These are phyloP conservation scores for Calocera cornea DNA, from an alignment of 768 basidiomycete genomes.

Conservation along the genomic window DNA sequence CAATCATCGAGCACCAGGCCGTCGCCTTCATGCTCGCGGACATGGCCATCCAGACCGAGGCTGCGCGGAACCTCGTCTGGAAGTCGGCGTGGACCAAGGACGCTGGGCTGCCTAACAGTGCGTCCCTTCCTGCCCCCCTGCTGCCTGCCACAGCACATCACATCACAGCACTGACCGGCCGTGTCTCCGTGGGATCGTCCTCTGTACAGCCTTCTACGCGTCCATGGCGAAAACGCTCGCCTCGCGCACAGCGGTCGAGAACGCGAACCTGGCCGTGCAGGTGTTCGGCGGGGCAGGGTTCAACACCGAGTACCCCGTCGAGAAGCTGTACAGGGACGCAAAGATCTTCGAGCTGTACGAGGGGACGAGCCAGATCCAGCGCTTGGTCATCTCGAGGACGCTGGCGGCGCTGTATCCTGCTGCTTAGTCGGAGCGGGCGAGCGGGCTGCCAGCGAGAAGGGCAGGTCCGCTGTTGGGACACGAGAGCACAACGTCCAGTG, in stretches of 20 bases:
- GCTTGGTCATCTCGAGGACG: slow-evolving; percentile 25
- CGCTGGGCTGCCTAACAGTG: slow-evolving; percentile 23
- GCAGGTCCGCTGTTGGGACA: neutral
- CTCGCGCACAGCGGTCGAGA: slow-evolving; percentile 24
- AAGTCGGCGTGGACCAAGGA: slow-evolving; percentile 27
- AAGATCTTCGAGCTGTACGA: slow-evolving; percentile 29
- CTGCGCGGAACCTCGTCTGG: slow-evolving; percentile 24
- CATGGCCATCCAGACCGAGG: slow-evolving; percentile 27
- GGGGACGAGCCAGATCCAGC: slow-evolving; percentile 24
- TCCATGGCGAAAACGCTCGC: slow-evolving; percentile 29
- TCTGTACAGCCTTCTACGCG: slow-evolving; percentile 24
- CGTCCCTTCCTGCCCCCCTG: slow-evolving; percentile 2
- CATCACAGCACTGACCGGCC: too few species aligned
- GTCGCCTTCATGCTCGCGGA: slow-evolving; percentile 29
- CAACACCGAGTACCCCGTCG: slow-evolving; percentile 28
- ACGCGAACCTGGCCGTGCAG: slow-evolving; percentile 28
- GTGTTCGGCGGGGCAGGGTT: slow-evolving; percentile 23
- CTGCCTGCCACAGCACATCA: too few species aligned
- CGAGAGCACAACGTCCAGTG: neutral
- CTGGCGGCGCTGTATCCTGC: slow-evolving; percentile 22
- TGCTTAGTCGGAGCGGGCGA: neutral
- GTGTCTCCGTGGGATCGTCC: neutral
- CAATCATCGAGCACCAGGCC: slow-evolving; percentile 29
- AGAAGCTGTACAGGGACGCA: slow-evolving; percentile 24
- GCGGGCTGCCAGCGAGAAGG: neutral